Base-by-base conservation (phyloP, 371 early-diverging fungal species). In the Mortierella sp. region DNA sequence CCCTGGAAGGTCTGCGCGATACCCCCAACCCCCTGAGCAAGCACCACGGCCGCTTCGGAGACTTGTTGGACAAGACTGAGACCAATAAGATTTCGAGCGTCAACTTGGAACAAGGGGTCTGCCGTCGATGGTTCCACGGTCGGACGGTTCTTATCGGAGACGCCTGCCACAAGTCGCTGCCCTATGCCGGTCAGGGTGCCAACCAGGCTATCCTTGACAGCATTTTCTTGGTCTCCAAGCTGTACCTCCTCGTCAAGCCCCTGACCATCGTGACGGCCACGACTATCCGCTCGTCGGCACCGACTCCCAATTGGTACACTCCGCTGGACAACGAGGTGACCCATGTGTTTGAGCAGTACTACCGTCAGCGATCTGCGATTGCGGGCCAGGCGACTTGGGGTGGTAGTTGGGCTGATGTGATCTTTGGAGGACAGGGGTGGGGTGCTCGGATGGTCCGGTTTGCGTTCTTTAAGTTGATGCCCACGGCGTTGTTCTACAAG, bases 101-200 rank as follows among this genome's bases (percentile, higher is more conserved):
- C n/a, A 72, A 31, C 14, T 26, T 65, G 29, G 66, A 72, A 16
- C 73, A 72, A 24, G 73, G 73, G 19, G 43, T 72, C 34, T 66
- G 19, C 26, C n/a, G 37, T 24, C 71, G 64, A 1, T 76, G 71
- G 76, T 66, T 61, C 14, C 66, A 66, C 40, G 44, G 39, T 0
- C 66, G 71, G 2, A 70, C 50, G 1, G 67, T 76, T 1, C 34
- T 76, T 10, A 64, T 70, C 8, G 70, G 76, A 7, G 76, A 76
- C 34, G 73, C 73, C 9, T 67, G 68, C 37, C 74, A 74, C n/a
- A 67, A 74, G 47, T 39, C 58, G 10, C 61, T 70, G 29, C 76
- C 76, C 8, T 66, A 65, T 63, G 76, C 71, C 34, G 76, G 76
- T 1, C 76, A 76, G 10, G 76, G 76, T 1, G 76, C 76, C 48